Percentiles rank a stretch among this genome's conserved stretches.
Conservation (phyloP, 1,284 basidiomycete genomes). For the Sparassis latifolia region DNA sequence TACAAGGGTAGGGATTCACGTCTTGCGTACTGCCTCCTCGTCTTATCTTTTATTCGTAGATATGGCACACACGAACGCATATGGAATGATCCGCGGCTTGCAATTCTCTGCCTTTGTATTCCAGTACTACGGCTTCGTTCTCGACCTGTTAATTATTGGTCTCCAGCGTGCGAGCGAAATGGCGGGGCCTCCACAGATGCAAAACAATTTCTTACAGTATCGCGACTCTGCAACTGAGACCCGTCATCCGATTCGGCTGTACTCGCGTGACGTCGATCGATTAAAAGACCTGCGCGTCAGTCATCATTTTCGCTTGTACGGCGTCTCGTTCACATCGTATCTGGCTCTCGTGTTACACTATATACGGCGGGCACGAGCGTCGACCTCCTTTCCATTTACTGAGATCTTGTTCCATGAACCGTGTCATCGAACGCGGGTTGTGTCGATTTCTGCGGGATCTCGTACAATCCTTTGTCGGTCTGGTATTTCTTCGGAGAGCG, state of each 20-base stretch:
- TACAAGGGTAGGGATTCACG: conserved; percentile 66
- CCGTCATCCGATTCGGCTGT: conserved; percentile 89
- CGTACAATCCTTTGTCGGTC: too few relatives aligned
- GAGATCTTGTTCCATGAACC: too few relatives aligned
- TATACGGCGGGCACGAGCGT: too few relatives aligned
- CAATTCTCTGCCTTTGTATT: conserved; percentile 97
- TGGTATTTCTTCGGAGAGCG: too few relatives aligned
- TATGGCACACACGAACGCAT: conserved; percentile 90
- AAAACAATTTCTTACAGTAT: conserved; percentile 95
- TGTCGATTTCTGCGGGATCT: too few relatives aligned
- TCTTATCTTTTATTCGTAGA: conserved; percentile 32
- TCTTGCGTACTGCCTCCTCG: neutral
- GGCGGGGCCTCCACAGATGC: conserved; percentile 92
- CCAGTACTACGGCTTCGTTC: conserved; percentile 91
- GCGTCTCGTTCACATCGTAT: too few relatives aligned
- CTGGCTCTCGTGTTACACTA: too few relatives aligned
- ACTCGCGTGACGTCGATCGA: conserved; percentile 93
- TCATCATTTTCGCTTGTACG: too few relatives aligned
- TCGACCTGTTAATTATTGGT: conserved; percentile 90
- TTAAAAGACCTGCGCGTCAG: too few relatives aligned
- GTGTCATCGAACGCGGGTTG: too few relatives aligned
- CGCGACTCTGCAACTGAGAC: conserved; percentile 91
- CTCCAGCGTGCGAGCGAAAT: conserved; percentile 93
- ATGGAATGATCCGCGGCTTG: conserved; percentile 89
- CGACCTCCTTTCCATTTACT: too few relatives aligned